Conservation (phyloP, 306 rosid species). For the Cucurbita argyrosperma region DNA sequence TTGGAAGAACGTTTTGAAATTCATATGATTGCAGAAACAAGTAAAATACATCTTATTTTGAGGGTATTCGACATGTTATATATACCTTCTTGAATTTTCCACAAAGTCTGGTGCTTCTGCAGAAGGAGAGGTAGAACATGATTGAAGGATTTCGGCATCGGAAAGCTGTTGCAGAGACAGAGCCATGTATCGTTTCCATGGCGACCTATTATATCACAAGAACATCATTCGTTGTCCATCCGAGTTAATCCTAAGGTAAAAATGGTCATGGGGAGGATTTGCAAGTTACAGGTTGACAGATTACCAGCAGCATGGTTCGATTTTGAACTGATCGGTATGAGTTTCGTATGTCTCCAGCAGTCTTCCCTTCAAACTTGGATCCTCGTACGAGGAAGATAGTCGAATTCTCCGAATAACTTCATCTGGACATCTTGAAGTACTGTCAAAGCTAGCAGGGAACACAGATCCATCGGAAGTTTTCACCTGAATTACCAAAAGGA, state of each 20-base stretch:
- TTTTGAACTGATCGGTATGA: conserved; percentile 43
- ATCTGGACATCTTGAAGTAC: conserved; percentile 68
- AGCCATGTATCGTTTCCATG: conserved; percentile 19
- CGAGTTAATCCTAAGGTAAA: not conserved
- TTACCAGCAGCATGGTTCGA: conserved; percentile 77
- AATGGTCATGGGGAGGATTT: not conserved
- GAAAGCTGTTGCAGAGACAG: conserved; percentile 20
- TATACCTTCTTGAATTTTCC: conserved; percentile 45
- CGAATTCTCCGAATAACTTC: conserved; percentile 75
- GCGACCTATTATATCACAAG: conserved; percentile 33
- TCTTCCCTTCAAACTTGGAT: conserved; percentile 42
- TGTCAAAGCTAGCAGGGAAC: conserved; percentile 51
- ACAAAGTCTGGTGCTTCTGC: conserved; percentile 77
- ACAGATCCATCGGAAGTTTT: conserved; percentile 46
- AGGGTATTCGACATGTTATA: conserved; percentile 7
- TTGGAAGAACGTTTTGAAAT: not conserved
- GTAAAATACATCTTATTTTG: not conserved
- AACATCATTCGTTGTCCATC: conserved; percentile 1
- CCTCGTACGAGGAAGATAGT: conserved; percentile 43
- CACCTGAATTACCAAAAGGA: conserved; percentile 30
- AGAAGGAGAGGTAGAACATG: conserved; percentile 74
- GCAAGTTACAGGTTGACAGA: not conserved
- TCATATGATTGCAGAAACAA: not conserved
- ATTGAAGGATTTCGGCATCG: conserved; percentile 59
- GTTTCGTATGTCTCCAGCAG: conserved; percentile 74